phyloP scores from a whole-genome alignment of 139 green algal genomes.

The Chlamydomonas eustigma region DNA sequence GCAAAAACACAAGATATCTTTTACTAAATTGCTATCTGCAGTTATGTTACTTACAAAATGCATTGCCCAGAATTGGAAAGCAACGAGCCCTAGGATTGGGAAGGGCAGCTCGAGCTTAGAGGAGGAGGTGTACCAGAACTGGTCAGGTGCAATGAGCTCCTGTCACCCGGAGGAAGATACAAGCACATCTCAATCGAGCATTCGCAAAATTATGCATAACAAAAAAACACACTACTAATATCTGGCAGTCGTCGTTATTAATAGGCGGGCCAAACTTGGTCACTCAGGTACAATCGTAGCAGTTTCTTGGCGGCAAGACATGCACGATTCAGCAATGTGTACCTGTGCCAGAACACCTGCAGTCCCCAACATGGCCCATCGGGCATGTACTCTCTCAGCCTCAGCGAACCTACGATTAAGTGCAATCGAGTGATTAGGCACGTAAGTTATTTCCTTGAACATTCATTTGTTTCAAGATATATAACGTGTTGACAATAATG shows the following conservation, averaged over 20 bases:
- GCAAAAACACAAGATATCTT: no score
- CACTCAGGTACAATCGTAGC: no score
- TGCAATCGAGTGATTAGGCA: no score
- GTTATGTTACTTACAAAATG: slow-evolving; percentile 65
- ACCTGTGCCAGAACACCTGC: slow-evolving; percentile 80
- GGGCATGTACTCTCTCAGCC: slow-evolving; percentile 67
- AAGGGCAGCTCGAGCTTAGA: slow-evolving; percentile 51
- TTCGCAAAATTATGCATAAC: not conserved
- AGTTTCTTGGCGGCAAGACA: no score
- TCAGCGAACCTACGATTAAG: slow-evolving; percentile 34
- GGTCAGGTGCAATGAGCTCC: slow-evolving; percentile 61
- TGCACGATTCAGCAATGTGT: no score
- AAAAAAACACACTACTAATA: not conserved
- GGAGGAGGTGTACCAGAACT: slow-evolving; percentile 63
- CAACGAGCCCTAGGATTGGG: slow-evolving; percentile 69
- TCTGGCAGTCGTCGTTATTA: not conserved
- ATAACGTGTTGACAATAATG: no score
- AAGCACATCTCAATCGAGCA: not conserved
- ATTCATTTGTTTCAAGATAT: no score
- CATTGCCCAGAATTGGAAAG: slow-evolving; percentile 84
- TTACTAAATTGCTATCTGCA: no score
- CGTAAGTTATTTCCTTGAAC: no score
- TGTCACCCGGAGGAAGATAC: not conserved
- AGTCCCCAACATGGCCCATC: slow-evolving; percentile 89
- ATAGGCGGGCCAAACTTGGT: no score